Evolutionary conservation across 2,329 filamentous ascomycete genomes (phyloP).

Genomic region (Trichoderma aggressivum): DNA sequence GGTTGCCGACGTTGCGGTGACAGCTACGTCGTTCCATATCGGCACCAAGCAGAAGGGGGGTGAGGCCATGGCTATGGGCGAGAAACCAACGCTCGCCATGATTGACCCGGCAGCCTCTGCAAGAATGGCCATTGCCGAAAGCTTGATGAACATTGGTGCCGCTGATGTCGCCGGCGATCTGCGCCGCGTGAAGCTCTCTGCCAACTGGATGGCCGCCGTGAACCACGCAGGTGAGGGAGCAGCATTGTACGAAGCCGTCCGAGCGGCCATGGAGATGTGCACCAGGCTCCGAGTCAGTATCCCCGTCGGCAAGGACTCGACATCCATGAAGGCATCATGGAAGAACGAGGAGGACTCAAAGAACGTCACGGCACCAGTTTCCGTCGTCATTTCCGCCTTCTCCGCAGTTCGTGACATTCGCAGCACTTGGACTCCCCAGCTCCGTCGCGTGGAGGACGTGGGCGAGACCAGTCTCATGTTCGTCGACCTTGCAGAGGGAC

Average conservation of each 20-base stretch:
- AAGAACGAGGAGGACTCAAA: slow-evolving; percentile 67
- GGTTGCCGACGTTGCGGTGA: slow-evolving; percentile 91
- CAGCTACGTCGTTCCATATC: slow-evolving; percentile 71
- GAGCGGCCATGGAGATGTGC: slow-evolving; percentile 89
- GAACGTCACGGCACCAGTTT: slow-evolving; percentile 89
- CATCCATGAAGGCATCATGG: slow-evolving; percentile 99
- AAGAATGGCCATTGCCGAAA: slow-evolving; percentile 93
- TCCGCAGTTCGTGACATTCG: slow-evolving; percentile 76
- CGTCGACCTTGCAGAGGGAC: slow-evolving; percentile 81
- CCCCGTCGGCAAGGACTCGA: slow-evolving; percentile 96
- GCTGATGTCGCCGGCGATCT: slow-evolving; percentile 68
- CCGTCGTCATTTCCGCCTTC: slow-evolving; percentile 87
- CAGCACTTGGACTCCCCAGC: slow-evolving; percentile 90
- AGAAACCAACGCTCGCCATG: slow-evolving; percentile 82
- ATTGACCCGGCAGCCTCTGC: slow-evolving; percentile 89
- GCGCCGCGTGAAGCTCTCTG: slow-evolving; percentile 78
- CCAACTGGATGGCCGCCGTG: slow-evolving; percentile 99
- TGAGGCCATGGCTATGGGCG: slow-evolving; percentile 97
- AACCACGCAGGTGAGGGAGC: slow-evolving; percentile 90
- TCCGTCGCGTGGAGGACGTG: slow-evolving; percentile 78
- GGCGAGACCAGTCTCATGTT: slow-evolving; percentile 86
- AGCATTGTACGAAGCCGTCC: slow-evolving; percentile 86
- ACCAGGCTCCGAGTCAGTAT: slow-evolving; percentile 88
- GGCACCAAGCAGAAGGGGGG: slow-evolving; percentile 68
- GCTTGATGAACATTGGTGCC: slow-evolving; percentile 87